Conservation (phyloP, 805 yeast species). For the Zygoascus biomembranicola region DNA sequence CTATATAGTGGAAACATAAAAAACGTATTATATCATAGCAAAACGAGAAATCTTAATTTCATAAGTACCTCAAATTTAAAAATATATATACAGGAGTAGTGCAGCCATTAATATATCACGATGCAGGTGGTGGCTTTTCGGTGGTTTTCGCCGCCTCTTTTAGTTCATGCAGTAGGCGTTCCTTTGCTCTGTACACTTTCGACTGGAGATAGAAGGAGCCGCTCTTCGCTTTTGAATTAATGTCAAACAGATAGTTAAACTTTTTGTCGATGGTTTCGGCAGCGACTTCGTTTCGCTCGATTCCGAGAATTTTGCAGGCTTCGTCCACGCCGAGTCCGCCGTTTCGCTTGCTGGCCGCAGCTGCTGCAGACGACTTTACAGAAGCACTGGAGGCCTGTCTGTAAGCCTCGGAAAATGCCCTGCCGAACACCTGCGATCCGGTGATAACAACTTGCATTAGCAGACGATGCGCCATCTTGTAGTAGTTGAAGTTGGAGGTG, state of each 20-base stretch:
- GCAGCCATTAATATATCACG: background rate
- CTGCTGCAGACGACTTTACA: conserved; percentile 49
- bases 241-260: conserved; percentile 75
- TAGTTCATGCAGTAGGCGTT: conserved; percentile 73
- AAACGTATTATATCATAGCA: background rate
- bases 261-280: conserved; percentile 52
- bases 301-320: conserved; percentile 81
- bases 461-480: conserved; percentile 73
- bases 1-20: background rate
- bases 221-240: conserved; percentile 90
- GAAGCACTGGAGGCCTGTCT: conserved; percentile 93
- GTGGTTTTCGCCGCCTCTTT: background rate
- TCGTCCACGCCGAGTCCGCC: conserved; percentile 83
- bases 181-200: conserved; percentile 91
- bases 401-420: conserved; percentile 95
- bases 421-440: conserved; percentile 92
- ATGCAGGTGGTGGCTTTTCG: background rate
- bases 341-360: conserved; percentile 35
- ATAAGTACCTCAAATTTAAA: too few species aligned
- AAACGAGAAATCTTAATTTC: background rate
- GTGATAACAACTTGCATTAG: conserved; percentile 83
- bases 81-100: too few species aligned
- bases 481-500: background rate
- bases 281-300: conserved; percentile 48
- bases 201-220: conserved; percentile 91